Evolutionary conservation across 129 eudicot species (phyloP), one percentile per base, ranked within the genome.

Genomic region (Tagetes patula): DNA sequence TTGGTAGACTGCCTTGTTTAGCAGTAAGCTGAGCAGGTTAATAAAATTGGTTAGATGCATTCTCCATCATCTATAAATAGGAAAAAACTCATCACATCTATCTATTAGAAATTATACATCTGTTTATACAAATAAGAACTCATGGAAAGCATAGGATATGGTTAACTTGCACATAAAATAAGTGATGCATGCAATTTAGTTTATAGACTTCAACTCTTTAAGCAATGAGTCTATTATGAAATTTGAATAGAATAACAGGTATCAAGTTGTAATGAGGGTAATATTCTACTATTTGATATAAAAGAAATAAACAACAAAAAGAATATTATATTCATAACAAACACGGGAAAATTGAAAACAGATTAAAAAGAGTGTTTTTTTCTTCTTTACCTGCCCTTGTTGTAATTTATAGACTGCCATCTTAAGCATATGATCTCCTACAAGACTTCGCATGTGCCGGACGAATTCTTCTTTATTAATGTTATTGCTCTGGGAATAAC

Each of bases 351-450:
- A 45, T 6, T 8, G 33, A 30, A 53, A 49, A 56, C 13, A 55
- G 55, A 66, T 7, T 55, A 32, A 50, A 36, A 75, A 31, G 82
- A 39, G 34, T 70, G n/a, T n/a, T n/a, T 13, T 50, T 50, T 12
- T 50, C 1, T 38, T 5, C 34, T 59, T 60, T 81, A 87, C 98
- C 89, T 93, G 89, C 48, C 85, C 80, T 69, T 89, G 94, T 81
- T 89, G 98, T 80, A 92, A 75, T 77, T 86, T 92, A 76, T 65
- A 82, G 20, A 89, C 95, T 40, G 96, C 96, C 92, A 87, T 69
- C 75, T 81, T 89, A 53, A 93, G 91, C 96, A 93, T 87, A 77
- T 93, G 98, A 83, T 89, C 96, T 77, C 98, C 98, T 12, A 93
- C 95, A 70, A 93, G 85, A 76, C 66, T 74, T 71, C 90, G 84